Evolutionary conservation across 2,329 filamentous ascomycete genomes (phyloP), one percentile per base, ranked within the genome.

Genomic region (Fusarium multiceps): DNA sequence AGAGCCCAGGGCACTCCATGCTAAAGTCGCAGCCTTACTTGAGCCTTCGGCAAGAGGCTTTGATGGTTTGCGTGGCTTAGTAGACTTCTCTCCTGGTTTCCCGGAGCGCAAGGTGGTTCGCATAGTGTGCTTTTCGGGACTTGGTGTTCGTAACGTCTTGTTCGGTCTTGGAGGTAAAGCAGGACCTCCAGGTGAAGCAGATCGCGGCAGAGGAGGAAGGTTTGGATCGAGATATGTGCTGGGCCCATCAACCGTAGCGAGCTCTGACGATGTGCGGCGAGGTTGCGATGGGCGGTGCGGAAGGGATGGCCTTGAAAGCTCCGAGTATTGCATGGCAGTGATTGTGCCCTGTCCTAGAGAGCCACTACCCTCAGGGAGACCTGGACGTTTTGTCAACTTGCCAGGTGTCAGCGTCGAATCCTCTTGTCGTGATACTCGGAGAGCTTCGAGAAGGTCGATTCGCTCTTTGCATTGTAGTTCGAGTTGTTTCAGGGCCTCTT

Each of bases 391-490:
- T 25, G 66, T 63, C 21, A 72, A 45, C 32, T 77, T 75, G 20
- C 68, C 66, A 18, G 74, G 40, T 46, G 66, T 51, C 53, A 70
- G 28, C 40, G 56, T 47, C 30, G 59, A 53, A 45, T 74, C 66
- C 67, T 77, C 86, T 63, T 84, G 79, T 59, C 88, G 83, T n/a
- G 88, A 90, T 69, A 92, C 84, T 65, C 90, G 88, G 60, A 98
- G 82, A 9, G 94, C 92, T 77, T 96, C 92, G 9, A 98, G 85
- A 34, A 98, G 84, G 77, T 97, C 93, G 53, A 98, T 93, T 50
- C 94, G 88, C 80, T 98, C 95, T 79, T 96, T 95, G 80, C 94
- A 98, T 80, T 98, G 95, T 68, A 94, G 79, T 78, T 98, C 94
- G 76, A 98, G 87, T 75, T 94, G 87, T 62, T 89, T 88, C 64